These are phyloP conservation scores for Irpex sp. DNA, from an alignment of 1,284 basidiomycete genomes.

Conservation along the genomic window DNA sequence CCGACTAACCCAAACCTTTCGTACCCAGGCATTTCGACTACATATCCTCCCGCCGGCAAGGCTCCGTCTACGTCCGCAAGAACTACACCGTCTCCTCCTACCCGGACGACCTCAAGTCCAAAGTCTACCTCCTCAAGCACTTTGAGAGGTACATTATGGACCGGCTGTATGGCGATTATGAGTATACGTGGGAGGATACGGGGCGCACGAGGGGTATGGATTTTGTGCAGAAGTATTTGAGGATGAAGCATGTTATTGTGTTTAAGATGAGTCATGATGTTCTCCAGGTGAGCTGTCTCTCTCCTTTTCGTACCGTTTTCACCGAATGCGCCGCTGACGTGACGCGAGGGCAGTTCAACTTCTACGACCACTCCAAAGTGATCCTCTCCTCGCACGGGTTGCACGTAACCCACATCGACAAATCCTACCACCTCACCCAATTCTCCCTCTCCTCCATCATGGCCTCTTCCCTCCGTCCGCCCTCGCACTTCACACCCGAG, in stretches of 20 bases:
- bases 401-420: constrained; percentile 86
- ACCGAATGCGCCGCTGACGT: background rate
- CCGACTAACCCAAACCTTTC: constrained; percentile 3
- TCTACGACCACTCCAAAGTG: constrained; percentile 96
- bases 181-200: constrained; percentile 76
- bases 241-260: constrained; percentile 96
- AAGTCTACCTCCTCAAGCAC: constrained; percentile 88
- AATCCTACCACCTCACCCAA: constrained; percentile 75
- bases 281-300: constrained; percentile 62
- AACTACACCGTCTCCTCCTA: constrained; percentile 59
- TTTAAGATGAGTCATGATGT: constrained; percentile 95
- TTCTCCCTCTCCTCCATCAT: constrained; percentile 79
- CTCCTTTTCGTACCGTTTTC: background rate
- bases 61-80: constrained; percentile 68
- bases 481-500: constrained; percentile 39
- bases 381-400: constrained; percentile 82
- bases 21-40: constrained; percentile 77
- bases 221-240: constrained; percentile 93
- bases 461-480: constrained; percentile 43
- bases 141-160: constrained; percentile 94
- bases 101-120: constrained; percentile 78
- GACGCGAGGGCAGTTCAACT: constrained; percentile 86
- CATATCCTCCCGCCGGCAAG: constrained; percentile 61
- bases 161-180: constrained; percentile 76
- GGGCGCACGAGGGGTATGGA: constrained; percentile 79